Conservation (phyloP, 1,284 basidiomycete species). For the Cryptococcus maquisensis region DNA sequence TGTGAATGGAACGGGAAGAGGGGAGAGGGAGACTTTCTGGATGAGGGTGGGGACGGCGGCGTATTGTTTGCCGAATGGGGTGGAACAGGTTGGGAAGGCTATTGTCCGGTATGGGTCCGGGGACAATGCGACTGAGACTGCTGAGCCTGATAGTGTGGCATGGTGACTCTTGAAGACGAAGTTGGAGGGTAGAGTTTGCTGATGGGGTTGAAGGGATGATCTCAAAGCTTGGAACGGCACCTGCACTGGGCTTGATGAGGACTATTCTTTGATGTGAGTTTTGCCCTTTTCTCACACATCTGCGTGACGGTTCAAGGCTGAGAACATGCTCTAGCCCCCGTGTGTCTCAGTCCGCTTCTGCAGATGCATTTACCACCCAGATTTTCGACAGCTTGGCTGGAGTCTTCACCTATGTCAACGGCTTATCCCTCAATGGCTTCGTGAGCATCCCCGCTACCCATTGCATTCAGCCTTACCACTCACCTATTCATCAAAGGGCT, state of each 20-base stretch:
- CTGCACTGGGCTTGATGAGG: constrained; percentile 22
- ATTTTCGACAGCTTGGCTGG: constrained; percentile 11
- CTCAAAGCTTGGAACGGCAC: background rate
- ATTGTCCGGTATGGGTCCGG: background rate
- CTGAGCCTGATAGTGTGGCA: background rate
- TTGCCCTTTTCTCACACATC: too few relatives aligned
- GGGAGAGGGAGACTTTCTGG: constrained; percentile 24
- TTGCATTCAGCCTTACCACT: background rate
- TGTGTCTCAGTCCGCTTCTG: too few relatives aligned
- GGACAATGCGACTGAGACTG: background rate
- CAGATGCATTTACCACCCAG: background rate
- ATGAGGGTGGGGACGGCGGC: constrained; percentile 21
- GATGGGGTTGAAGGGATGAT: constrained; percentile 9
- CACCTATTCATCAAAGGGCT: constrained; percentile 8
- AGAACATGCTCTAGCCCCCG: too few relatives aligned
- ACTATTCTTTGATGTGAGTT: constrained; percentile 15
- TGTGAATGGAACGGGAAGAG: constrained; percentile 30
- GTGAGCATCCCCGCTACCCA: constrained; percentile 5
- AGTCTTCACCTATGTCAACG: constrained; percentile 13
- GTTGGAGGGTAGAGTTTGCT: background rate
- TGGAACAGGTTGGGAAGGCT: background rate
- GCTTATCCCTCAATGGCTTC: constrained; percentile 20
- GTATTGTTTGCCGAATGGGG: background rate
- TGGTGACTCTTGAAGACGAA: constrained; percentile 3
- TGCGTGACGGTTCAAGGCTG: too few relatives aligned